Evolutionary conservation across 768 basidiomycete species (phyloP).

Genomic region (Leccinum ochraceum): DNA sequence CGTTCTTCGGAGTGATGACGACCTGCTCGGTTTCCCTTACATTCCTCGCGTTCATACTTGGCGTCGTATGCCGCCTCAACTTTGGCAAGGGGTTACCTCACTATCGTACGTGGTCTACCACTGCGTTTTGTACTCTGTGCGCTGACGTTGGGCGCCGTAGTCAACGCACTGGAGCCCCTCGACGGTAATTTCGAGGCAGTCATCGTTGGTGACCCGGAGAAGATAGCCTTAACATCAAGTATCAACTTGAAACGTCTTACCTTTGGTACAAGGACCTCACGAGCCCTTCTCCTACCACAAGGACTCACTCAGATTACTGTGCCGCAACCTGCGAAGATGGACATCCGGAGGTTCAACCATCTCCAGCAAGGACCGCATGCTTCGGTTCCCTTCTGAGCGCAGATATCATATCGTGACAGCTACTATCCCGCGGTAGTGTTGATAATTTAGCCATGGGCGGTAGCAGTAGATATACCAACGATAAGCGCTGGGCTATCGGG

Average conservation of each 20-base stretch:
- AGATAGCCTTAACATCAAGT: constrained; percentile 62
- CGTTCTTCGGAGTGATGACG: no score
- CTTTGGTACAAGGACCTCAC: constrained; percentile 32
- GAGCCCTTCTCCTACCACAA: constrained; percentile 39
- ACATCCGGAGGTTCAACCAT: constrained; percentile 22
- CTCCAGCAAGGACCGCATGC: constrained; percentile 31
- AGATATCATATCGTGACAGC: constrained; percentile 33
- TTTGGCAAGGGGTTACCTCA: constrained; percentile 74
- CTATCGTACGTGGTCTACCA: constrained; percentile 51
- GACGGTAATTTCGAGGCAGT: constrained; percentile 43
- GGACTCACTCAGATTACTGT: constrained; percentile 36
- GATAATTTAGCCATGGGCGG: constrained; percentile 9
- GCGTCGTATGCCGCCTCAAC: constrained; percentile 67
- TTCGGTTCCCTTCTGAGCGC: constrained; percentile 29
- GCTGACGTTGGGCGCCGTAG: constrained; percentile 34
- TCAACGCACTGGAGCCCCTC: constrained; percentile 54
- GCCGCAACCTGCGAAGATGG: constrained; percentile 19
- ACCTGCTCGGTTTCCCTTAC: no score
- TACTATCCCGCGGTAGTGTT: constrained; percentile 5
- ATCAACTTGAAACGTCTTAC: constrained; percentile 43
- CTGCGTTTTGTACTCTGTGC: background rate
- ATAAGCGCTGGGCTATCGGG: constrained; percentile 34
- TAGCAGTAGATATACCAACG: constrained; percentile 2
- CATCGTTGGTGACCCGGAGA: constrained; percentile 44
- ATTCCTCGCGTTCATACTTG: constrained; percentile 42